A percentile compares a stretch with the other conserved stretches of the same genome.
These are phyloP conservation scores for Obelidium mucronatum DNA, from an alignment of 192 early-diverging fungal species.

Conservation along the genomic window DNA sequence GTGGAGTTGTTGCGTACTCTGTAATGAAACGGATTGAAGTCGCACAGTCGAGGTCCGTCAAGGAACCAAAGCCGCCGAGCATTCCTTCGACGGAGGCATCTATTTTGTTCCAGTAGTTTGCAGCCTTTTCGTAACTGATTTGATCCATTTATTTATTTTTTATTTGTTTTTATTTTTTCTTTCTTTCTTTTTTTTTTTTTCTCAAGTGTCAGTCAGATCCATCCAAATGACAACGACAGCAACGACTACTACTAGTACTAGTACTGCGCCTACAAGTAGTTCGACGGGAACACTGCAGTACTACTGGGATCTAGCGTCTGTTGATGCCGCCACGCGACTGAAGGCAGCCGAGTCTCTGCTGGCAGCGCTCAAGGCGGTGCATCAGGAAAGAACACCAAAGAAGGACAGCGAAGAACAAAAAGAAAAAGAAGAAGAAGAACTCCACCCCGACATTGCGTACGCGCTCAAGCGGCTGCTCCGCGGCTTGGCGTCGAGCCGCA, in stretches of 20 bases:
- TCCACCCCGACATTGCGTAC: conserved; percentile 85
- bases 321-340: conserved; percentile 69
- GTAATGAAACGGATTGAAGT: conserved; percentile 74
- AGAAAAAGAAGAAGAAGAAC: conserved; percentile 68
- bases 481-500: conserved; percentile 85
- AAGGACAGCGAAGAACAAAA: conserved; percentile 46
- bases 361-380: conserved; percentile 35
- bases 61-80: conserved; percentile 84
- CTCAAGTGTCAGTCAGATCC: neutral
- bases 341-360: conserved; percentile 69
- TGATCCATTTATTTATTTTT: neutral
- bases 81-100: conserved; percentile 78
- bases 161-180: neutral
- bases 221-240: neutral
- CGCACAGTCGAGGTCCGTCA: conserved; percentile 77
- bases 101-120: conserved; percentile 53
- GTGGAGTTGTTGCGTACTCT: conserved; percentile 56
- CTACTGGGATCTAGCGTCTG: conserved; percentile 84
- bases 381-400: conserved; percentile 35
- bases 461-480: conserved; percentile 85
- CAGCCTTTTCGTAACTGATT: conserved; percentile 56
- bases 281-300: conserved; percentile 67
- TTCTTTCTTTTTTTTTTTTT: conserved; percentile 15
- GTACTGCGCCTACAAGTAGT: too few species aligned
- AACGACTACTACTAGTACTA: too few species aligned